phyloP scores from a whole-genome alignment of 2,329 filamentous ascomycete species.

The Claviceps fusiformis region DNA sequence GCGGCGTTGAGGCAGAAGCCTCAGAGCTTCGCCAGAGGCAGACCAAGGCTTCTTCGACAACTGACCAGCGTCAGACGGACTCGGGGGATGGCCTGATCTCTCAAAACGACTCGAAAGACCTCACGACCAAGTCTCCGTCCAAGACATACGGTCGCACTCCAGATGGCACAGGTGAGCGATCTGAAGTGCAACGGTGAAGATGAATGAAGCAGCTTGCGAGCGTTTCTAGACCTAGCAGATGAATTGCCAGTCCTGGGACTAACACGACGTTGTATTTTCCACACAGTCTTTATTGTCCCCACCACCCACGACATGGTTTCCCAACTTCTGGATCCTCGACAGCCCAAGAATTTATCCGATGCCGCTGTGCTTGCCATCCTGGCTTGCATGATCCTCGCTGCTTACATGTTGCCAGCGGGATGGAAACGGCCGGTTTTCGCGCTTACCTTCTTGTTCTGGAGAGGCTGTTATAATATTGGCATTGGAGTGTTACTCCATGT shows the following conservation, averaged over 20 bases:
- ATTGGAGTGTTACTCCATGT: slow-evolving; percentile 81
- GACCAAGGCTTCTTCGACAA: not conserved
- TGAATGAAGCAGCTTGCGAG: not conserved
- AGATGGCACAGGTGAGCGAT: slow-evolving; percentile 67
- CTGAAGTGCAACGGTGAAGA: not conserved
- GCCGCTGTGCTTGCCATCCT: slow-evolving; percentile 66
- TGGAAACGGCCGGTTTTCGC: slow-evolving; percentile 69
- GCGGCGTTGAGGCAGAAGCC: slow-evolving; percentile 1
- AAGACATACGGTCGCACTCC: slow-evolving; percentile 85
- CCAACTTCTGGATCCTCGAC: slow-evolving; percentile 82
- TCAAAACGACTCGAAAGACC: slow-evolving; percentile 1
- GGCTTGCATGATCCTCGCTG: slow-evolving; percentile 56
- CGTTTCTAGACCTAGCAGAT: not conserved
- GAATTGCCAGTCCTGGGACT: slow-evolving; percentile 1
- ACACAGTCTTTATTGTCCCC: slow-evolving; percentile 80
- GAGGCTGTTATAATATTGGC: slow-evolving; percentile 81
- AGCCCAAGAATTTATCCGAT: slow-evolving; percentile 92
- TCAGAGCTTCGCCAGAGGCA: slow-evolving; percentile 4
- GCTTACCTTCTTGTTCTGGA: slow-evolving; percentile 79
- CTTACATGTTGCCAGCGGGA: slow-evolving; percentile 57
- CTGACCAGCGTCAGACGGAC: not conserved
- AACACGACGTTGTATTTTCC: slow-evolving; percentile 2
- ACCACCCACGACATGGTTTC: slow-evolving; percentile 98
- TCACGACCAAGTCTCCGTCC: slow-evolving; percentile 14
- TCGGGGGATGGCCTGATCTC: not conserved